These are phyloP conservation scores for Cyberlindnera lachancei DNA, from an alignment of 805 yeast genomes.

Conservation along the genomic window DNA sequence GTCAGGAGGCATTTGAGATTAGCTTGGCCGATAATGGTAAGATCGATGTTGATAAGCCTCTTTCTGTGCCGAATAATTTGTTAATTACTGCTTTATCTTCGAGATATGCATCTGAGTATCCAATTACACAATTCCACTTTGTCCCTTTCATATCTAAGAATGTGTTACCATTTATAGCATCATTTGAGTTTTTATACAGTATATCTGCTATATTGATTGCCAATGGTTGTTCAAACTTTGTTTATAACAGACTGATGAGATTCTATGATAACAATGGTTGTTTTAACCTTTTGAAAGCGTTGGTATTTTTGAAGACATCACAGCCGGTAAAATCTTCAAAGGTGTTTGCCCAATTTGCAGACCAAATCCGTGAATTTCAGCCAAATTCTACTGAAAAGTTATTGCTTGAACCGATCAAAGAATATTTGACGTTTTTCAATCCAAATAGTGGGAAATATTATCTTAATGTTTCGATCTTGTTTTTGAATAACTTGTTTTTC, in stretches of 20 bases:
- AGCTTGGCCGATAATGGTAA: conserved; percentile 8
- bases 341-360: conserved; percentile 23
- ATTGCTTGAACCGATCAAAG: conserved; percentile 17
- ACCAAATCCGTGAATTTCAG: conserved; percentile 21
- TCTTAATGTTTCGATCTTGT: conserved; percentile 30
- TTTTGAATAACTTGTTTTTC: conserved; percentile 25
- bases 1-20: conserved; percentile 10
- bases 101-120: conserved; percentile 11
- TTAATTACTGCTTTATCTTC: conserved; percentile 6
- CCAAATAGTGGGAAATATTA: conserved; percentile 29
- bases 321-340: conserved; percentile 24
- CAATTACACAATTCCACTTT: conserved; percentile 8
- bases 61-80: conserved; percentile 8
- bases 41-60: conserved; percentile 17
- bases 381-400: conserved; percentile 17
- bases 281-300: conserved; percentile 16
- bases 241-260: conserved; percentile 12
- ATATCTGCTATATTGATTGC: conserved; percentile 9
- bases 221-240: conserved; percentile 5
- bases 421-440: conserved; percentile 22
- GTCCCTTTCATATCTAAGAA: conserved; percentile 8
- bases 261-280: conserved; percentile 15
- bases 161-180: conserved; percentile 14
- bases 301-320: conserved; percentile 18
- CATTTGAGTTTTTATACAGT: conserved; percentile 12